These are phyloP conservation scores for Paramecium tetraurelia DNA, from an alignment of 73 alveolate genomes.

Conservation along the genomic window DNA sequence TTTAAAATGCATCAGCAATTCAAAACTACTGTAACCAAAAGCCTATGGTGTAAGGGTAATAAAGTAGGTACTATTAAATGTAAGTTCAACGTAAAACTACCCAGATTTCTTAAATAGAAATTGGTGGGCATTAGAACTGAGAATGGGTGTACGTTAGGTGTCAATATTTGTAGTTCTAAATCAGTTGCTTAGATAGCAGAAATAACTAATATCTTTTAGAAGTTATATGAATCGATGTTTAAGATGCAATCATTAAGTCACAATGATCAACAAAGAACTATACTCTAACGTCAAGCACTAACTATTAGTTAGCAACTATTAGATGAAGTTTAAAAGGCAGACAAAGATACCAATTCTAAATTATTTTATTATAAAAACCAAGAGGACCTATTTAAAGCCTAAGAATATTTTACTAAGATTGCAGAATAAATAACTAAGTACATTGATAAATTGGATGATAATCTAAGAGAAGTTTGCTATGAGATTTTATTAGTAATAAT, in stretches of 20 bases:
- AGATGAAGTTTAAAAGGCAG: background rate
- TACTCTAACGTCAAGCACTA: background rate
- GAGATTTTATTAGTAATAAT: background rate
- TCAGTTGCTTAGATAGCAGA: background rate
- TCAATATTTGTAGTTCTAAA: background rate
- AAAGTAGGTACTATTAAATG: background rate
- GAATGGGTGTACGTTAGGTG: background rate
- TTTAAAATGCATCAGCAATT: background rate
- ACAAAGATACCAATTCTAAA: background rate
- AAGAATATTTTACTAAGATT: background rate
- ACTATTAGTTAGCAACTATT: background rate
- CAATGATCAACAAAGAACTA: background rate
- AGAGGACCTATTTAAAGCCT: conserved; percentile 11
- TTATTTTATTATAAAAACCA: background rate
- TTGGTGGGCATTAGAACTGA: conserved; percentile 20
- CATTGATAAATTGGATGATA: background rate
- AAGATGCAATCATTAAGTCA: background rate
- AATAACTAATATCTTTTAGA: background rate
- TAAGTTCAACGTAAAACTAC: background rate
- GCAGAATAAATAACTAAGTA: background rate
- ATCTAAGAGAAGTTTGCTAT: conserved; percentile 30
- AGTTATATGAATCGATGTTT: background rate
- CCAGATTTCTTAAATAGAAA: background rate
- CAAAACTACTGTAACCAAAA: background rate
- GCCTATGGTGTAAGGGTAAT: background rate